Evolutionary conservation across 2,329 filamentous ascomycete species (phyloP), one percentile per base, ranked within the genome.

Genomic region (Ilyonectria sp.): DNA sequence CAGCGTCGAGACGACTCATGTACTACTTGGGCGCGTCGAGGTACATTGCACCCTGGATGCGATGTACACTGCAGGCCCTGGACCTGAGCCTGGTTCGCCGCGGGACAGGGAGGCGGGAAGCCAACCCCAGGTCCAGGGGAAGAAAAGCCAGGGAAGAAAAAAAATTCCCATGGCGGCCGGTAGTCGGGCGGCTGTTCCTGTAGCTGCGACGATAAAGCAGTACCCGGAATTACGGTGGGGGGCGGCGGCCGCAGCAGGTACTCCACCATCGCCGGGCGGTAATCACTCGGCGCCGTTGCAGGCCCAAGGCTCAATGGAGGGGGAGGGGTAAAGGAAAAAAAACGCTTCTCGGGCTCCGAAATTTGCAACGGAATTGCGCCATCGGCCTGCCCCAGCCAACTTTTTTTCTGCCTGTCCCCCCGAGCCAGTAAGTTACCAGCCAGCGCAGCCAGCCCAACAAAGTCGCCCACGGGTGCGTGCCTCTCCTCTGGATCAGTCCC

Each of bases 351-450:
- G 70, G 70, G 63, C 56, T 59, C 70, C 70, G 70, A 72, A 72
- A 71, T 69, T 72, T 69, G 54, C 69, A 55, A n/a, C 52, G 60
- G 63, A 70, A 76, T 76, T 76, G 74, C 74, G 74, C 74, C 74
- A 76, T 76, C 74, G 72, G 47, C 64, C 54, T 68, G 67, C 64
- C 65, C 49, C 49, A 56, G 56, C 56, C 56, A 47, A 49, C 40
- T 40, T 40, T 40, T 40, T 40, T 40, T 40, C 11, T 40, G 37
- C 37, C 37, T 26, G 26, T 26, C 37, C 15, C 17, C 7, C 40
- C 17, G 46, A 62, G 59, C 50, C 37, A 23, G 19, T 29, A 11
- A 21, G 21, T 21, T n/a, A 7, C 49, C 29, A 31, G 40, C 43
- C 33, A 54, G 29, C 19, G 26, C 59, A 55, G 46, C 33, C 60